Evolutionary conservation across 148 eudicot genomes (phyloP), one percentile per base, ranked within the genome.

Genomic region (Chenopodium quinoa): DNA sequence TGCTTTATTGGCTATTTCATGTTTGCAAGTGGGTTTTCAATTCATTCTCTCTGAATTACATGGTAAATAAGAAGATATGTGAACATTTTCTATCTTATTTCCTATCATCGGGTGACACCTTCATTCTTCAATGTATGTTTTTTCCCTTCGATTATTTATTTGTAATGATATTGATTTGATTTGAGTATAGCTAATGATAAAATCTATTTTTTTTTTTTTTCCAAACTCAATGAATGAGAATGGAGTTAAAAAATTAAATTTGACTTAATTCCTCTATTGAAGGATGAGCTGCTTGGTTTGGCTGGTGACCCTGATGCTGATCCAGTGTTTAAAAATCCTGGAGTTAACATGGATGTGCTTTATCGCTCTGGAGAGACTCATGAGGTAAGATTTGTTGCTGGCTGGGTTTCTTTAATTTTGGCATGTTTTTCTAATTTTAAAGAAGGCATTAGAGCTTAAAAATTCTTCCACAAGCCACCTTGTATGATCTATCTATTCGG

Each of bases 231-330:
- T 9, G 54, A 50, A 50, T 10, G 14, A 47, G 19, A 64, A 44
- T 12, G 0, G 19, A 52, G n/a, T 9, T 1, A 56, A 52, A 44
- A 4, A 9, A 72, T n/a, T 7, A 22, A 14, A 47, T 71, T 47
- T 80, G 65, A 71, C 64, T 32, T 40, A 3, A n/a, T 46, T 69
- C 17, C 2, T 56, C 13, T 73, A 66, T 70, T 81, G 87, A 85
- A 95, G 99, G 99, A 95, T 92, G 97, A 95, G 84, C 82, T 93
- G 86, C 95, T 93, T 80, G 99, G 97, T 75, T 88, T 93, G 89
- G 91, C 91, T 76, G 93, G 85, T n/a, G 92, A 90, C 34, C 85
- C 90, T 71, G 82, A 81, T 44, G 78, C 85, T 81, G 92, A 93
- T 79, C 84, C 74, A 47, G 83, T 76, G 22, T 91, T 91, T 83